Percentiles rank a stretch among this genome's conserved stretches.
Evolutionary conservation across 768 basidiomycete species (phyloP).

Genomic region (Tephrocybe sp.): DNA sequence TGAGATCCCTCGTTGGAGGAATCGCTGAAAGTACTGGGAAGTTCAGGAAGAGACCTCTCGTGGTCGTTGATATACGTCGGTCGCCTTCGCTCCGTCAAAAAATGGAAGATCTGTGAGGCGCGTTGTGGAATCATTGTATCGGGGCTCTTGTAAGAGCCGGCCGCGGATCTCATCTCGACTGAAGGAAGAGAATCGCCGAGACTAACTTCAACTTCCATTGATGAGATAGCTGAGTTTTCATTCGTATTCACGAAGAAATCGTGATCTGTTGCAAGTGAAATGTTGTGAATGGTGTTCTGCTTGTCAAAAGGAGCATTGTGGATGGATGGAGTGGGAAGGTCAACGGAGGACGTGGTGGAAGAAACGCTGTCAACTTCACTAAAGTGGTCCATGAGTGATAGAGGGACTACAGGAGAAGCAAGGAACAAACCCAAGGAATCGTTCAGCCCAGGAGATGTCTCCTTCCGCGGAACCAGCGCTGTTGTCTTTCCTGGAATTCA

Average conservation of each 20-base stretch:
- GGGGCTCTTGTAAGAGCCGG: conserved; percentile 31
- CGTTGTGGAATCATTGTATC: conserved; percentile 58
- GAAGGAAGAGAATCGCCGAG: conserved; percentile 39
- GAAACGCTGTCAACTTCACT: conserved; percentile 48
- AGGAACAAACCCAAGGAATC: conserved; percentile 58
- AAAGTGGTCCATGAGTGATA: not conserved
- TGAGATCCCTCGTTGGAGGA: conserved; percentile 32
- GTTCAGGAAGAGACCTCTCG: conserved; percentile 38
- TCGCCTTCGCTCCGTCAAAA: conserved; percentile 53
- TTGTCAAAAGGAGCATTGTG: conserved; percentile 39
- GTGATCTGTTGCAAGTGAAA: conserved; percentile 45
- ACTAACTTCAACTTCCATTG: conserved; percentile 76
- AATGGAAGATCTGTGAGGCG: conserved; percentile 76
- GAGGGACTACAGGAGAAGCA: not conserved
- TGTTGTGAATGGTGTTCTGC: conserved; percentile 29
- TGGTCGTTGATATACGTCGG: conserved; percentile 29
- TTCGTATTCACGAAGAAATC: conserved; percentile 42
- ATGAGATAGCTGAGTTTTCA: conserved; percentile 60
- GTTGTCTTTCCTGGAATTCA: conserved; percentile 22
- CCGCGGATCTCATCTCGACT: conserved; percentile 20
- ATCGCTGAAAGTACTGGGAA: conserved; percentile 40
- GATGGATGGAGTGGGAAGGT: conserved; percentile 52
- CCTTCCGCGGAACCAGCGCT: conserved; percentile 50
- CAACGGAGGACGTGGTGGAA: conserved; percentile 46
- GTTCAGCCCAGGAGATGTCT: conserved; percentile 86